Conservation (phyloP, 202 grass and related monocot genomes). For the Setaria italica region DNA sequence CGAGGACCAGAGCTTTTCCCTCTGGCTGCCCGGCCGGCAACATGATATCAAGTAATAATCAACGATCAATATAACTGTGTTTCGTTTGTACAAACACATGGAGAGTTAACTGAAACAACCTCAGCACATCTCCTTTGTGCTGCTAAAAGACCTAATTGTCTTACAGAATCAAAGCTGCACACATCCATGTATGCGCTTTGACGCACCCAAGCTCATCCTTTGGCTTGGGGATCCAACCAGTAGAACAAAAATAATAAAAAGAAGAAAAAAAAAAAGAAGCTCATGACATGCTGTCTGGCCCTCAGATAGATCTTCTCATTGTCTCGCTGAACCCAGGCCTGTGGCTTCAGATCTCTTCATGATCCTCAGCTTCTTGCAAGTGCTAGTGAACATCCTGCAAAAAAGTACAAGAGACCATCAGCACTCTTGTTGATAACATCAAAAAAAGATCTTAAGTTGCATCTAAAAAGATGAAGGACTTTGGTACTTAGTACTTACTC, state of each 20-base stretch:
- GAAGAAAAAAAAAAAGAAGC: neutral
- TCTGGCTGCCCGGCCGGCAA: neutral
- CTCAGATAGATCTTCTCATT: constrained; percentile 24
- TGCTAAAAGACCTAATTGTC: constrained; percentile 58
- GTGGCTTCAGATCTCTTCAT: constrained; percentile 91
- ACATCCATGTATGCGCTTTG: constrained; percentile 51
- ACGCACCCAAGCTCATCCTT: constrained; percentile 59
- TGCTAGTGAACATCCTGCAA: constrained; percentile 82
- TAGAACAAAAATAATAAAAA: constrained; percentile 47
- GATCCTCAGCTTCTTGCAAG: constrained; percentile 94
- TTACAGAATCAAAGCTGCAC: constrained; percentile 58
- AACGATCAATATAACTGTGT: constrained; percentile 57
- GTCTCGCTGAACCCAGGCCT: constrained; percentile 57
- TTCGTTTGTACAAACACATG: constrained; percentile 69
- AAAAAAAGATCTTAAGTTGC: neutral
- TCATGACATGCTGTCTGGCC: constrained; percentile 35
- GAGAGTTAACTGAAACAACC: constrained; percentile 53
- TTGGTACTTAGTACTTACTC: constrained; percentile 66
- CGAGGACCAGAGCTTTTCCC: neutral
- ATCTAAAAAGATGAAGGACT: neutral
- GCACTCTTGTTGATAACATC: neutral
- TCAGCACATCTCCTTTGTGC: constrained; percentile 55
- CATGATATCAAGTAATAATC: constrained; percentile 40
- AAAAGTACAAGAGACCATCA: constrained; percentile 21
- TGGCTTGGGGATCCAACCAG: constrained; percentile 47